Evolutionary conservation across 257 asterid genomes (phyloP), one percentile per base, ranked within the genome.

Genomic region (Fraxinus anomala): DNA sequence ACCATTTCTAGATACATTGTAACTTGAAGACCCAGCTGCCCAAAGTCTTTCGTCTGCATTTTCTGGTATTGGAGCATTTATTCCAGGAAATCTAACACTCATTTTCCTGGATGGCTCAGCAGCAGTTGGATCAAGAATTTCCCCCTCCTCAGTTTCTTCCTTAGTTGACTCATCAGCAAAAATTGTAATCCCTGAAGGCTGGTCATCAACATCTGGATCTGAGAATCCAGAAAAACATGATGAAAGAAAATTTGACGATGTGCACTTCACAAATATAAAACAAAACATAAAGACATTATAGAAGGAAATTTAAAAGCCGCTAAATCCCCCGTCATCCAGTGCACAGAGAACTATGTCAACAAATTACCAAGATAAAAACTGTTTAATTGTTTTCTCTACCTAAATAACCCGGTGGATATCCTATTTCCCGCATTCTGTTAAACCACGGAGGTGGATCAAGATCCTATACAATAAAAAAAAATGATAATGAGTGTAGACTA

Each of bases 391-490:
- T 39, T 13, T 54, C 33, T 63, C 79, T 90, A 93, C 99, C 99
- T 86, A 96, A 79, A 89, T 93, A 93, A 85, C 95, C 98, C 71
- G 96, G 97, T 23, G 98, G 99, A 77, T 96, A 96, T 79, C 99
- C 99, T 73, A 96, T 85, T 89, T 93, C 96, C 76, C 97, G 91
- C 99, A 93, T 96, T 86, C 98, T 88, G 89, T 89, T 81, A 76
- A 96, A 96, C 99, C 99, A 96, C 61, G 99, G 99, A 80, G 98
- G 99, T 78, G 99, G 99, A 85, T 96, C 98, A 76, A 91, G 86
- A 85, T 89, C 97, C 98, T 96, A 39, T 42, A 75, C 13, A 73
- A 73, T 68, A 76, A 76, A 79, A 75, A 79, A 83, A 49, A 65
- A 77, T 65, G 82, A 74, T 63, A 74, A 36, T 36, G 69, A 77